Base-by-base conservation (phyloP, 306 rosid genomes). In the Glycine latifolia region DNA sequence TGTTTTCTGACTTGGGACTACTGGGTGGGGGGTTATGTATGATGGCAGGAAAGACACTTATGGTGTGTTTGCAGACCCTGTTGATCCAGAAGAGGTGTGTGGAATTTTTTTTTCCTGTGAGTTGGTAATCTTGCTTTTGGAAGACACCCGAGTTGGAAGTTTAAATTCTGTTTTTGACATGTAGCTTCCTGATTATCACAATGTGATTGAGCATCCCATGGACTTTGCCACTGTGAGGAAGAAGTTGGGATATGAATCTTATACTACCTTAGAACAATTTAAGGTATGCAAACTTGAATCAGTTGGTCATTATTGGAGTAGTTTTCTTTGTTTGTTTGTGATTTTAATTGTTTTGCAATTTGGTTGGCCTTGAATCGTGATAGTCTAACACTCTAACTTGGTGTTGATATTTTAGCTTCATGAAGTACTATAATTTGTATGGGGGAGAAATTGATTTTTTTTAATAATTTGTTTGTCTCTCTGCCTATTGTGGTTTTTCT, bases 21-120 rank as follows among this genome's bases (percentile, higher is more conserved):
- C 43, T 67, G 75, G 81, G 63, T 58, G 81, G n/a, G n/a, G 20
- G 20, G 20, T 20, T n/a, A 55, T 83, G 60, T 70, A 50, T 73
- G 83, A 77, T 93, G 85, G 86, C 99, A 96, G 99, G 97, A 93
- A 93, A 85, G 99, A 96, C 81, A 92, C 91, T 1, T 96, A 96
- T 66, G 92, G 97, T 73, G 99, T 96, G 37, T 96, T 86, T 81
- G 94, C 99, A 1, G 99, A 96, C 48, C 98, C 99, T 7, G 99
- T 92, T 85, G 99, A 96, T 91, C 99, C 98, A 8, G 99, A 96
- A 82, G 99, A 96, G 97, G 99, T 96, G 71, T 82, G 89, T 71
- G 65, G 46, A 80, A 37, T 50, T 73, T 80, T 70, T 70, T 26
- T 66, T 78, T 70, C 72, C 10, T 39, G 73, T 60, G 53, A 69